Base-by-base conservation (phyloP, 768 basidiomycete species). In the Boletus rubescentipes region DNA sequence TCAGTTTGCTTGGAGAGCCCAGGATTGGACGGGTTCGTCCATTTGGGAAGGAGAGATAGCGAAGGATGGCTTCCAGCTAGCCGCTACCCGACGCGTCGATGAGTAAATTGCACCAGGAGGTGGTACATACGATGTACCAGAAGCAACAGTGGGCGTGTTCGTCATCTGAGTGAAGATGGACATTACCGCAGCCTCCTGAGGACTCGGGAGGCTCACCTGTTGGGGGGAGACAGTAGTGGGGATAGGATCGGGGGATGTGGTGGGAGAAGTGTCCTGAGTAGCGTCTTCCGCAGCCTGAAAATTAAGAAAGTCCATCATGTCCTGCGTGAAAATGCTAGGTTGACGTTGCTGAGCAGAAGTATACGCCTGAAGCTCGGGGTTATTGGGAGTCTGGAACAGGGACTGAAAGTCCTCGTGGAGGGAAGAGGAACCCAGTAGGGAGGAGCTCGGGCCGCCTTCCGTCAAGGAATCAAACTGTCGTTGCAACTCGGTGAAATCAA, bases 31-130 rank as follows among this genome's bases (percentile, higher is more conserved):
- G 0, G 69, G 53, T 60, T 72, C 71, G 16, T 77, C 74, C 29
- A 65, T 54, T 1, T 66, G 61, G 2, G 62, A 61, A 30, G 65
- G 60, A 18, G 67, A 62, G 4, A 20, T 30, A 1, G 20, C 16
- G 15, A 57, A 58, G n/a, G 63, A 38, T 16, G 58, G 55, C 39
- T 67, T 73, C 82, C 83, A 86, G 48, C 69, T 79, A 3, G 71
- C 83, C 9, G 66, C 84, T 36, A 81, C 84, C 5, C 85, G 80
- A 38, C 84, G 77, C 23, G 71, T 76, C 9, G 77, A 75, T 2
- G 77, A 75, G 51, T 78, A 61, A 4, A 69, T 63, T 20, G 84
- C 84, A 45, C 82, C 85, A 12, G 81, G 55, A 14, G 85, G 83
- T 6, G 85, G 84, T 1, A 73, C 66, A 57, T 85, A 86, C 2